These are phyloP conservation scores for Coniochaeta ligniaria DNA, from an alignment of 2,329 filamentous ascomycete species.

Conservation along the genomic window DNA sequence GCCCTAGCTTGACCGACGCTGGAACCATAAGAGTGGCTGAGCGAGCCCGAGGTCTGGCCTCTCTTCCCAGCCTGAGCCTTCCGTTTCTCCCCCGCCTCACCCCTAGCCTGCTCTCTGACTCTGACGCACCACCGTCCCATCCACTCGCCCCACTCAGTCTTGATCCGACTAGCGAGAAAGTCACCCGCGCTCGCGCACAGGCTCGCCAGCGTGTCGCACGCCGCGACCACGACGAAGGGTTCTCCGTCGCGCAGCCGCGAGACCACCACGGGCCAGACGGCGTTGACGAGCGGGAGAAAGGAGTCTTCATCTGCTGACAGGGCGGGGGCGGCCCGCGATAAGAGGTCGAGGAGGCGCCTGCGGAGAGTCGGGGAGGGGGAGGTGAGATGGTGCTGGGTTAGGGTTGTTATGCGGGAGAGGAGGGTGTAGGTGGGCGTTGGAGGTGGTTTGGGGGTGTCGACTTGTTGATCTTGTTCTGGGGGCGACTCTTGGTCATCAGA, in stretches of 20 bases:
- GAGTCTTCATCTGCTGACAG: constrained; percentile 71
- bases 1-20: not conserved
- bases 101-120: constrained; percentile 29
- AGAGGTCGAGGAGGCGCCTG: constrained; percentile 68
- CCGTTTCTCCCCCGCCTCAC: constrained; percentile 8
- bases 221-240: constrained; percentile 60
- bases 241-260: constrained; percentile 60
- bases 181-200: constrained; percentile 70
- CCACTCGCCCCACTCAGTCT: constrained; percentile 57
- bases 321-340: constrained; percentile 64
- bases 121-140: constrained; percentile 42
- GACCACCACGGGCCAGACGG: constrained; percentile 78
- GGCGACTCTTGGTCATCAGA: constrained; percentile 24
- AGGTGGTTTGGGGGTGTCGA: constrained; percentile 43
- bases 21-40: not conserved
- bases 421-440: constrained; percentile 75
- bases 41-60: not conserved
- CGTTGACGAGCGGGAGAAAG: constrained; percentile 84
- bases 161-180: constrained; percentile 72
- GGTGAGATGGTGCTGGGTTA: constrained; percentile 87
- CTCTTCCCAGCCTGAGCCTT: constrained; percentile 1
- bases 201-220: constrained; percentile 59
- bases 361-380: constrained; percentile 75
- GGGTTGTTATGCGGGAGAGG: constrained; percentile 70
- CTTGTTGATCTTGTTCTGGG: constrained; percentile 22